phyloP scores from a whole-genome alignment of 2,329 filamentous ascomycete genomes.

The Fusarium sp. region DNA sequence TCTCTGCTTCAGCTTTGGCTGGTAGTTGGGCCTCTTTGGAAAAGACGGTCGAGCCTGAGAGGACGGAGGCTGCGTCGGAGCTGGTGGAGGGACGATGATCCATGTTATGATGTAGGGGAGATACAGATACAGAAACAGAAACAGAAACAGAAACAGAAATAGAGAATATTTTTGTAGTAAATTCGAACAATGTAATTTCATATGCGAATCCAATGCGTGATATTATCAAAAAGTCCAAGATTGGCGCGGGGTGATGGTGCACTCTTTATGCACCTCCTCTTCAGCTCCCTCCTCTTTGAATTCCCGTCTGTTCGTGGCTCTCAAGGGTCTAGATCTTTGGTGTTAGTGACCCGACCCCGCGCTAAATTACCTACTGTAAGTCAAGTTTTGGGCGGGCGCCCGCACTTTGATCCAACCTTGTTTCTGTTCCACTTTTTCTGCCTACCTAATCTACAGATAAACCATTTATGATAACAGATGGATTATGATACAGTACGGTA shows the following conservation, averaged over 20 bases:
- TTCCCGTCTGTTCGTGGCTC: constrained; percentile 1
- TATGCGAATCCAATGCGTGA: no score
- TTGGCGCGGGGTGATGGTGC: not conserved
- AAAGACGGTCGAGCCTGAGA: constrained; percentile 52
- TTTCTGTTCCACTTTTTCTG: constrained; percentile 21
- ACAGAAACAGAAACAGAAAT: no score
- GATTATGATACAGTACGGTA: no score
- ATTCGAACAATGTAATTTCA: no score
- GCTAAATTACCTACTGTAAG: constrained; percentile 12
- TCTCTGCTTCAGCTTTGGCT: constrained; percentile 20
- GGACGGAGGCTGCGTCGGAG: constrained; percentile 52
- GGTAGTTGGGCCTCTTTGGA: constrained; percentile 47
- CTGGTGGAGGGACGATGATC: constrained; percentile 46
- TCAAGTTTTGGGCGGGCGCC: constrained; percentile 5
- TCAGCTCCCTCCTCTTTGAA: not conserved
- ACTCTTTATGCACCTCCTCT: constrained; percentile 10
- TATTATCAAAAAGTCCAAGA: not conserved
- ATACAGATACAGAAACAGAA: no score
- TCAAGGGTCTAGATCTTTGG: constrained; percentile 31
- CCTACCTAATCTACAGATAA: not conserved
- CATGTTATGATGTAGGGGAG: constrained; percentile 21
- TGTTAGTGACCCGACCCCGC: constrained; percentile 27
- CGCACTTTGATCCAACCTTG: constrained; percentile 31
- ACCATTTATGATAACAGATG: not conserved
- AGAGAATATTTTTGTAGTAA: no score